These are phyloP conservation scores for Pontederia paniculata DNA, from an alignment of 176 grass and related monocot species.

Conservation along the genomic window DNA sequence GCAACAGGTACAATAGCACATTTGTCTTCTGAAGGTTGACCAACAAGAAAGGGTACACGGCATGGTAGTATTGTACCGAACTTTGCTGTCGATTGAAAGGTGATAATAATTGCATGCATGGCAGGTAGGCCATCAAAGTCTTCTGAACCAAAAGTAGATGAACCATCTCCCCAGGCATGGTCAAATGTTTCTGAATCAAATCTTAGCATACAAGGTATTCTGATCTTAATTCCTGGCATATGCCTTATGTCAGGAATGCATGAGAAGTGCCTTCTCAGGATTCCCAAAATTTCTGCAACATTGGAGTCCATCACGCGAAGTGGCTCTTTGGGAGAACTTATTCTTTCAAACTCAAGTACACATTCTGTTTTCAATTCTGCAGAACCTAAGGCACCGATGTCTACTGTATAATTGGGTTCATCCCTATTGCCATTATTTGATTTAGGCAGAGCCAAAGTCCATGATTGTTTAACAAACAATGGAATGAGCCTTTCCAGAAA, in stretches of 20 bases:
- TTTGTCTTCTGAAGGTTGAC: conserved; percentile 45
- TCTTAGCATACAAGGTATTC: conserved; percentile 67
- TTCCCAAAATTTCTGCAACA: conserved; percentile 44
- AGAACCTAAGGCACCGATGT: conserved; percentile 28
- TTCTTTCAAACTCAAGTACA: conserved; percentile 30
- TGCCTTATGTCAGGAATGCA: conserved; percentile 66
- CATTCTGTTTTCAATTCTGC: conserved; percentile 28
- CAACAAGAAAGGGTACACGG: conserved; percentile 69
- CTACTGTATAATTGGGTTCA: conserved; percentile 29
- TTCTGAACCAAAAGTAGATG: conserved; percentile 30
- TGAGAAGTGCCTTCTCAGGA: conserved; percentile 59
- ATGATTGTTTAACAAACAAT: conserved; percentile 72
- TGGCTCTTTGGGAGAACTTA: conserved; percentile 35
- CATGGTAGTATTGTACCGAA: conserved; percentile 69
- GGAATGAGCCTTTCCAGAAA: conserved; percentile 63
- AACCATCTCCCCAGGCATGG: conserved; percentile 37
- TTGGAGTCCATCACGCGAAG: conserved; percentile 71
- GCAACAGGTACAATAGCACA: conserved; percentile 41
- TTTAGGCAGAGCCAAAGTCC: conserved; percentile 53
- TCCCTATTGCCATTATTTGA: conserved; percentile 36
- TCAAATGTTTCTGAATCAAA: conserved; percentile 77
- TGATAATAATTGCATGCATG: conserved; percentile 65
- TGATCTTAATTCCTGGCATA: conserved; percentile 67
- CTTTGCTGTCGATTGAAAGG: conserved; percentile 50
- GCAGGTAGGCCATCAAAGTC: conserved; percentile 42